A percentile compares a stretch with the other conserved stretches of the same genome.
These are phyloP conservation scores for Patellaria atrata DNA, from an alignment of 495 filamentous ascomycete species.

Conservation along the genomic window DNA sequence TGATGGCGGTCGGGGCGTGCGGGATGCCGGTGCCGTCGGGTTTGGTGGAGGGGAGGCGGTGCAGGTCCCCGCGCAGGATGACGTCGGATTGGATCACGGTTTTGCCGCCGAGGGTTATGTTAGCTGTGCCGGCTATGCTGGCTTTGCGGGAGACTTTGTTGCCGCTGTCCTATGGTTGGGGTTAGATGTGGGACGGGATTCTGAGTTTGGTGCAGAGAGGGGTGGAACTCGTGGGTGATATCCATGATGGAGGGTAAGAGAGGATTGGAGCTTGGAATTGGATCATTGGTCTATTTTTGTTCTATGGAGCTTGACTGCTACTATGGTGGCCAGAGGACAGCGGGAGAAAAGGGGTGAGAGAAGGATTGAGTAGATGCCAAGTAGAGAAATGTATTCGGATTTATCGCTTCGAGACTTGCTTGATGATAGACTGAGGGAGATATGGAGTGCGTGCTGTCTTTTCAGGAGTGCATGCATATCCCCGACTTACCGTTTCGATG, in stretches of 20 bases:
- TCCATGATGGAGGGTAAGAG: neutral
- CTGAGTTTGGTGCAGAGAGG: neutral
- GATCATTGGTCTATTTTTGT: neutral
- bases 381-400: conserved; percentile 2
- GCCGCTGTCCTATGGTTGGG: conserved; percentile 59
- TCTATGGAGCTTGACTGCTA: neutral
- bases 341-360: neutral
- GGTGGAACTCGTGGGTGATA: neutral
- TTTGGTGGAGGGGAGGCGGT: conserved; percentile 33
- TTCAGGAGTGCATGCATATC: no score
- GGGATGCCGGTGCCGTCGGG: conserved; percentile 25
- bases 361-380: neutral
- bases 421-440: conserved; percentile 1
- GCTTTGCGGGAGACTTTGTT: conserved; percentile 94
- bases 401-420: neutral
- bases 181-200: conserved; percentile 1
- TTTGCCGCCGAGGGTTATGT: conserved; percentile 94
- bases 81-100: conserved; percentile 86
- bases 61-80: conserved; percentile 74
- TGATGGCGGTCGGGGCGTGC: conserved; percentile 47
- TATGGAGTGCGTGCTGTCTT: neutral
- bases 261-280: neutral
- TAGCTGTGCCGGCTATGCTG: conserved; percentile 81
- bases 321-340: neutral
- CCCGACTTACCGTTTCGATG: conserved; percentile 79